Evolutionary conservation across 768 basidiomycete species (phyloP).

Genomic region (Boletus fagicola): DNA sequence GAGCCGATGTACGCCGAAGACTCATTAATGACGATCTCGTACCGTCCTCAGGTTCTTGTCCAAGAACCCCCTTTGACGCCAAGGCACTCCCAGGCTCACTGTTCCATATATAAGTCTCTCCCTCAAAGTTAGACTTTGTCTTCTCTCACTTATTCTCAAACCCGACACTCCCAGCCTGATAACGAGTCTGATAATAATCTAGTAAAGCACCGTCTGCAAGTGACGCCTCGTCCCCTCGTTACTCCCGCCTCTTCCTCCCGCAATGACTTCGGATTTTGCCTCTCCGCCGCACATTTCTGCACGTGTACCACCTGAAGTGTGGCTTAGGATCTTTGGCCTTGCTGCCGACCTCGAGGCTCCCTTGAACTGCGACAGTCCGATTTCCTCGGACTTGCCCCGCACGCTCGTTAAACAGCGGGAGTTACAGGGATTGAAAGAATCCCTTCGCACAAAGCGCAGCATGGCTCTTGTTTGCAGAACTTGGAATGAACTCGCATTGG

Average conservation of each 20-base stretch:
- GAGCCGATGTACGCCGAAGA: background rate
- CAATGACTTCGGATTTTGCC: slow-evolving; percentile 12
- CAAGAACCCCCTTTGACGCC: slow-evolving; percentile 1
- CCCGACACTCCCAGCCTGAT: background rate
- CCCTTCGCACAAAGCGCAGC: slow-evolving; percentile 23
- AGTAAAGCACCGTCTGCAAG: background rate
- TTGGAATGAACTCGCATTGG: slow-evolving; percentile 23
- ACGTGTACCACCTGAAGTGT: slow-evolving; percentile 29
- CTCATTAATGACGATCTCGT: background rate
- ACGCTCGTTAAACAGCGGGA: slow-evolving; percentile 19
- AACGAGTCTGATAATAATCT: background rate
- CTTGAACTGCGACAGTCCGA: slow-evolving; percentile 9
- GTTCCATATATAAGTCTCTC: slow-evolving; percentile 11
- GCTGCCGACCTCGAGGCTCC: slow-evolving; percentile 15
- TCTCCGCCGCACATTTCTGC: background rate
- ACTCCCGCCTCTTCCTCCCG: background rate
- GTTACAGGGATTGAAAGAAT: slow-evolving; percentile 14
- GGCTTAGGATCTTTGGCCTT: slow-evolving; percentile 27
- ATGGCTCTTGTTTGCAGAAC: slow-evolving; percentile 25
- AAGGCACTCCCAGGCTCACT: slow-evolving; percentile 17
- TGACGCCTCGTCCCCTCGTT: background rate
- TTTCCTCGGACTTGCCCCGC: slow-evolving; percentile 21
- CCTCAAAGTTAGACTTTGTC: background rate
- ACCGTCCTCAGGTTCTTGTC: background rate
- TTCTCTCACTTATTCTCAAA: slow-evolving; percentile 3